Evolutionary conservation across 352 stramenopile genomes (phyloP).

Genomic region (Globisporangium spiculum): DNA sequence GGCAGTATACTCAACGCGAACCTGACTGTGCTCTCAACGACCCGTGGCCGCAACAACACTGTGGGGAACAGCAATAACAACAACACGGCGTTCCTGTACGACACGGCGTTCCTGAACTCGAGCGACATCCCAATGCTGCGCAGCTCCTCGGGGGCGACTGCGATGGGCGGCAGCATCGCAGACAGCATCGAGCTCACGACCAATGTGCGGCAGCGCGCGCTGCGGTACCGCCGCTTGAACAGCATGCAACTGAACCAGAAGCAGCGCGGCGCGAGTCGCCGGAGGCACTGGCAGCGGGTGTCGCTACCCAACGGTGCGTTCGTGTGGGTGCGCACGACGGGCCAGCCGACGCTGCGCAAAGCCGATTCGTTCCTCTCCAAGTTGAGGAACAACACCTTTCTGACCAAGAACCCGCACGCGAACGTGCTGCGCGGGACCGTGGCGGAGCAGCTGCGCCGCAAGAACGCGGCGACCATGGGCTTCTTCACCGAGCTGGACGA

Average conservation of each 20-base stretch:
- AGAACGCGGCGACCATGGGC: slow-evolving; percentile 68
- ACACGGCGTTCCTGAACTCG: slow-evolving; percentile 18
- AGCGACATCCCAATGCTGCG: slow-evolving; percentile 23
- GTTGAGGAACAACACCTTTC: slow-evolving; percentile 55
- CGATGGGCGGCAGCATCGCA: slow-evolving; percentile 7
- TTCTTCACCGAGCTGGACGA: slow-evolving; percentile 63
- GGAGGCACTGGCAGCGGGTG: slow-evolving; percentile 62
- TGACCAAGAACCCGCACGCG: slow-evolving; percentile 46
- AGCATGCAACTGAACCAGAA: slow-evolving; percentile 69
- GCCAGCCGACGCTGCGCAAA: slow-evolving; percentile 23
- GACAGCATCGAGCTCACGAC: slow-evolving; percentile 31
- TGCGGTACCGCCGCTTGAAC: slow-evolving; percentile 62
- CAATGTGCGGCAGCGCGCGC: slow-evolving; percentile 46
- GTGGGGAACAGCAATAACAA: not conserved
- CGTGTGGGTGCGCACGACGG: slow-evolving; percentile 58
- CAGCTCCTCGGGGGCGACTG: slow-evolving; percentile 16
- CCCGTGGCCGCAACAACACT: not conserved
- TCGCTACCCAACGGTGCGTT: slow-evolving; percentile 52
- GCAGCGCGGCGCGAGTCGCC: slow-evolving; percentile 47
- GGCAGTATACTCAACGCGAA: slow-evolving; percentile 33
- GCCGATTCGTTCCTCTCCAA: slow-evolving; percentile 52
- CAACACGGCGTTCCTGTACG: slow-evolving; percentile 2
- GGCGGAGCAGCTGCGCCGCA: slow-evolving; percentile 67
- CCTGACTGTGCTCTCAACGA: slow-evolving; percentile 24
- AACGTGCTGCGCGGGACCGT: slow-evolving; percentile 43